Evolutionary conservation across 2,329 filamentous ascomycete species (phyloP), one percentile per base, ranked within the genome.

Genomic region (Davidsoniella australis): DNA sequence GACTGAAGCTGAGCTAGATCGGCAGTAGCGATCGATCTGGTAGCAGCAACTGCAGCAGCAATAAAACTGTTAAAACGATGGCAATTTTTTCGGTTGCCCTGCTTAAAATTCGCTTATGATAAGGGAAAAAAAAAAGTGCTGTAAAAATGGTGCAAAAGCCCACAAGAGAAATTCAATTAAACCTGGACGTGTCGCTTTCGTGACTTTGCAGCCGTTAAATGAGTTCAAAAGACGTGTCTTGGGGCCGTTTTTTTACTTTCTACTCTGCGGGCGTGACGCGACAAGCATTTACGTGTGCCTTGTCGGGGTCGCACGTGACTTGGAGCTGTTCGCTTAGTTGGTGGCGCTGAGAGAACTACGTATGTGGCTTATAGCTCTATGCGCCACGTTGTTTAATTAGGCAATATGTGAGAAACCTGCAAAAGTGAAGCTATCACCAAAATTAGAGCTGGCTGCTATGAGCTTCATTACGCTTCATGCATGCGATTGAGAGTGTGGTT

Each of bases 111-210:
- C 26, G 26, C 26, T 33, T 33, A 33, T 38, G 6, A 24, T 23
- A 42, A 42, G 43, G 40, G 9, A 12, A 40, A 41, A 42, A 14
- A 39, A 42, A 5, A 1, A 33, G 20, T 17, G 46, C 2, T 26
- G 37, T 6, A 24, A 29, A 29, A 23, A 7, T 42, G 33, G 40
- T 14, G n/a, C 45, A 24, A 3, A 42, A 10, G 14, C 14, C 41
- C 14, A 29, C 14, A 17, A 37, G 41, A 17, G 38, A 39, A 45
- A 47, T 53, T 56, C 54, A 57, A 56, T 57, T 57, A 55, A 55
- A 41, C 48, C 16, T 18, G 39, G 64, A 63, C 66, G 66, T 68
- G 66, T 68, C 63, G 47, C 58, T 67, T 68, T 68, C 66, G 66
- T 63, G 66, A 59, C 58, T 57, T 62, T 18, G 33, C 18, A 33